Evolutionary conservation across 345 rosid genomes (phyloP).

Genomic region (Clarkia xantiana): DNA sequence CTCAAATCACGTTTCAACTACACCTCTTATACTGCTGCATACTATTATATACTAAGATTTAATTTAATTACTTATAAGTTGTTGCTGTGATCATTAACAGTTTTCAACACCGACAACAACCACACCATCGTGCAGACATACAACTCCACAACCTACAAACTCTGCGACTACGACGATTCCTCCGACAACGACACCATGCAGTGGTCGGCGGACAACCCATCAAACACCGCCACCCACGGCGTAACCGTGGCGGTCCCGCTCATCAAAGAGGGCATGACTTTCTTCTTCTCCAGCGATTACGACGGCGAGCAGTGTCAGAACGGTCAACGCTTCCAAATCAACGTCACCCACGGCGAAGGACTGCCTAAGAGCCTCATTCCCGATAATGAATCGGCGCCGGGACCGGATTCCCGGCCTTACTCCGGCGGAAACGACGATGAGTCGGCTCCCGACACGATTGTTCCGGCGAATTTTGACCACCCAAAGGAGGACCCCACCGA

Average conservation of each 20-base stretch:
- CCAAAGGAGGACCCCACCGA: constrained; percentile 31
- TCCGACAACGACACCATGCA: constrained; percentile 34
- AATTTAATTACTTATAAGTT: neutral
- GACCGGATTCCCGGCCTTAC: constrained; percentile 47
- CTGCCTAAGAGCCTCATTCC: constrained; percentile 43
- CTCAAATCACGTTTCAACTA: too few species aligned
- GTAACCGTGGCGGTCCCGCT: constrained; percentile 61
- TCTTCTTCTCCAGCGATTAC: constrained; percentile 73
- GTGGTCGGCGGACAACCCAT: constrained; percentile 69
- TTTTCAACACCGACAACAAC: constrained; percentile 79
- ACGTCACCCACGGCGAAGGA: constrained; percentile 71
- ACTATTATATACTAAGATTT: neutral
- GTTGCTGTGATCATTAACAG: constrained; percentile 20
- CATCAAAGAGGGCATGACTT: constrained; percentile 51
- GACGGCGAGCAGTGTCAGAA: constrained; percentile 78
- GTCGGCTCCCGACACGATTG: constrained; percentile 57
- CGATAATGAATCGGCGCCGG: constrained; percentile 38
- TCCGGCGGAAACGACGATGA: constrained; percentile 27
- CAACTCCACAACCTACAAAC: constrained; percentile 52
- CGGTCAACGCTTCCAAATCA: constrained; percentile 55
- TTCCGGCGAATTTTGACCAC: constrained; percentile 51
- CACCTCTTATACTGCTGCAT: too few species aligned
- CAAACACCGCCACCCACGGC: constrained; percentile 38
- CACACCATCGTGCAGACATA: constrained; percentile 84
- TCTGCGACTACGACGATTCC: constrained; percentile 49